These are phyloP conservation scores for Helicostylum pulchrum DNA, from an alignment of 192 early-diverging fungal species.

Conservation along the genomic window DNA sequence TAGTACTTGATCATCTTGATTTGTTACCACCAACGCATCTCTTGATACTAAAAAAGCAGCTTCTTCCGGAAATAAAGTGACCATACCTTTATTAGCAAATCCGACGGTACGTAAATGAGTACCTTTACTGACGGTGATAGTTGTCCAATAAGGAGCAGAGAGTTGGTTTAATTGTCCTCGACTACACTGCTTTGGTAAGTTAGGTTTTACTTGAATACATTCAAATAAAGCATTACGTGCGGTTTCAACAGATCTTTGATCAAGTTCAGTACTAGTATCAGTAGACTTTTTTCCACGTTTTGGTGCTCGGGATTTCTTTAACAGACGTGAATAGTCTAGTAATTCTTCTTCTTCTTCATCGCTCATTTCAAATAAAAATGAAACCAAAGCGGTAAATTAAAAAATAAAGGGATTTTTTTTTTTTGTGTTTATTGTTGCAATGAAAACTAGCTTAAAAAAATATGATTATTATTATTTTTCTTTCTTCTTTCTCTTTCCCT, in stretches of 20 bases:
- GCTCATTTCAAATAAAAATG: not conserved
- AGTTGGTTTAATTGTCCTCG: not conserved
- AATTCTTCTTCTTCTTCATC: constrained; percentile 7
- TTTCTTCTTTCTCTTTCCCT: not conserved
- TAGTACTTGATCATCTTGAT: constrained; percentile 11
- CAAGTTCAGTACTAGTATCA: not conserved
- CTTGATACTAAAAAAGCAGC: constrained; percentile 45
- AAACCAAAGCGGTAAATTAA: not conserved
- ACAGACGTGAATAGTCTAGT: not conserved
- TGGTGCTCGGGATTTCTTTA: not conserved
- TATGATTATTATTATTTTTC: not conserved
- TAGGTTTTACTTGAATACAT: not conserved
- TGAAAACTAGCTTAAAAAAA: too few species aligned
- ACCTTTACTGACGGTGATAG: constrained; percentile 33
- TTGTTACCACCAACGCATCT: constrained; percentile 33
- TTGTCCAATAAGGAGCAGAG: constrained; percentile 22
- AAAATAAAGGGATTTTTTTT: not conserved
- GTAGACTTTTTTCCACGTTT: not conserved
- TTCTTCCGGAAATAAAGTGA: constrained; percentile 47
- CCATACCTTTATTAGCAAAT: constrained; percentile 34
- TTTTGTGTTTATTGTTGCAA: too few species aligned
- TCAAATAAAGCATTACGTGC: constrained; percentile 4
- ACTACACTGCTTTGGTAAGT: not conserved
- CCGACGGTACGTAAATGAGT: constrained; percentile 47
- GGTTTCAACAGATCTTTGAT: not conserved